These are phyloP conservation scores for Cordyceps cicadae DNA, from an alignment of 2,329 filamentous ascomycete species.

Conservation along the genomic window DNA sequence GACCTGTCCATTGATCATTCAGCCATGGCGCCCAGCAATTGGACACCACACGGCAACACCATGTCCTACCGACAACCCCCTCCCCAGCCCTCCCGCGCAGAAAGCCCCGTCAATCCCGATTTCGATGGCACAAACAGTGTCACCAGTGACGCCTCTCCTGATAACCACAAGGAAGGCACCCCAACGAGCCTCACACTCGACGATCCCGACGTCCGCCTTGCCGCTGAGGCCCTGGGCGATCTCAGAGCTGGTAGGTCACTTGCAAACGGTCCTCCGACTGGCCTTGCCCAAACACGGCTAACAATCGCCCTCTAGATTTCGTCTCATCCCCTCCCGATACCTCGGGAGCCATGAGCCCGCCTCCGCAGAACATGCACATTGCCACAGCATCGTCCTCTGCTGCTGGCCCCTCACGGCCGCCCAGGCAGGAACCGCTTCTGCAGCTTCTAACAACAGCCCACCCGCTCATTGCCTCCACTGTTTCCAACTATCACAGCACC, in stretches of 20 bases:
- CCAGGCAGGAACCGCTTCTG: slow-evolving; percentile 69
- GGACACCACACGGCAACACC: slow-evolving; percentile 34
- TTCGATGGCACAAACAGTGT: slow-evolving; percentile 36
- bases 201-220: slow-evolving; percentile 59
- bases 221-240: slow-evolving; percentile 68
- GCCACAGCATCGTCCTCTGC: slow-evolving; percentile 15
- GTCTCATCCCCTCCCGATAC: slow-evolving; percentile 52
- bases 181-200: slow-evolving; percentile 50
- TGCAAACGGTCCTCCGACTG: slow-evolving; percentile 9
- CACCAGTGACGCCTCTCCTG: slow-evolving; percentile 37
- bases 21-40: slow-evolving; percentile 11
- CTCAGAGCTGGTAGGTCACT: slow-evolving; percentile 61
- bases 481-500: slow-evolving; percentile 75
- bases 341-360: slow-evolving; percentile 32
- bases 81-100: slow-evolving; percentile 24
- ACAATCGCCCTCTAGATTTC: slow-evolving; percentile 43
- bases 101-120: slow-evolving; percentile 42
- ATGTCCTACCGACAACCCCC: slow-evolving; percentile 32
- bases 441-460: slow-evolving; percentile 83
- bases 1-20: slow-evolving; percentile 13
- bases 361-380: slow-evolving; percentile 10
- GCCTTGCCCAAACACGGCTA: slow-evolving; percentile 6
- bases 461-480: slow-evolving; percentile 75
- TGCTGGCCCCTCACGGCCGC: slow-evolving; percentile 26
- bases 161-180: slow-evolving; percentile 36